Evolutionary conservation across 2,329 filamentous ascomycete genomes (phyloP).

Genomic region (Phaeomoniella chlamydospora): DNA sequence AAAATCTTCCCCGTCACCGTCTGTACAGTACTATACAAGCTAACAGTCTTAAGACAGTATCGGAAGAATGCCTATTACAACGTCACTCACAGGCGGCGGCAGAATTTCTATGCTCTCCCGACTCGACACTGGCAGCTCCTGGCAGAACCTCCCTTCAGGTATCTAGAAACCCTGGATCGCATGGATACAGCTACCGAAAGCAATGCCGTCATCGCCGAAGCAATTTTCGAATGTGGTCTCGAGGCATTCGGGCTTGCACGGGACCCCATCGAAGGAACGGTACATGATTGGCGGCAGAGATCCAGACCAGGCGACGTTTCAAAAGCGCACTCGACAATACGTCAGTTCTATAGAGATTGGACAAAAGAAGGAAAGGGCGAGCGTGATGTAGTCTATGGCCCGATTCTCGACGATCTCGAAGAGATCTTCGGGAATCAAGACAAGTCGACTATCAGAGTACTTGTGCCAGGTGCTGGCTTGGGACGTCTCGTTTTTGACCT

Average conservation of each 20-base stretch:
- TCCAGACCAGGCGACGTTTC: constrained; percentile 66
- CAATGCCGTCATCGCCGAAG: constrained; percentile 71
- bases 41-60: constrained; percentile 52
- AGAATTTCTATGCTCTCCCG: constrained; percentile 85
- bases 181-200: constrained; percentile 79
- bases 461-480: constrained; percentile 82
- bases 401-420: constrained; percentile 53
- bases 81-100: constrained; percentile 76
- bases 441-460: constrained; percentile 41
- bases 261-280: constrained; percentile 21
- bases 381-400: constrained; percentile 61
- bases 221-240: constrained; percentile 58
- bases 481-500: constrained; percentile 83
- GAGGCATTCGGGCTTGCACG: constrained; percentile 47
- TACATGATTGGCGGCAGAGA: constrained; percentile 50
- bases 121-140: constrained; percentile 72
- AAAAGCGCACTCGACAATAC: constrained; percentile 81
- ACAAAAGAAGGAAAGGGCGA: constrained; percentile 61
- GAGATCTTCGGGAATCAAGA: constrained; percentile 11
- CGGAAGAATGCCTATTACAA: constrained; percentile 75
- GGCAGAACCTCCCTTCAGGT: constrained; percentile 65
- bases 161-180: constrained; percentile 61
- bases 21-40: background rate
- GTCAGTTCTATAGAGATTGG: constrained; percentile 95
- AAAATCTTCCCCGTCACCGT: too few relatives aligned